A percentile compares a stretch with the other conserved stretches of the same genome.
Conservation (phyloP, 2,329 filamentous ascomycete species). For the Sporothrix schenckii region DNA sequence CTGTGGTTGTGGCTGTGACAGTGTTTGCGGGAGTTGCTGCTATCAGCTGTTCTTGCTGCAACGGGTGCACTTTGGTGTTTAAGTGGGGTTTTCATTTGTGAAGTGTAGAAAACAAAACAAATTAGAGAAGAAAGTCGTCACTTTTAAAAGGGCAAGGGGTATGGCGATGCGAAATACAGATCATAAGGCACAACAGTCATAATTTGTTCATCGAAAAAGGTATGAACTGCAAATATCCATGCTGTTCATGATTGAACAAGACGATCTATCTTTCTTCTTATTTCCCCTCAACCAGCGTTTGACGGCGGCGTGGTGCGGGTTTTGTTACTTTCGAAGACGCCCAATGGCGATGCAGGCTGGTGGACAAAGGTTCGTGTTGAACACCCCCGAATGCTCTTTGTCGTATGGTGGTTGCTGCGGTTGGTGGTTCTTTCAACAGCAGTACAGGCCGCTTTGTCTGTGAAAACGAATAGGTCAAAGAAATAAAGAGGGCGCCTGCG, state of each 20-base stretch:
- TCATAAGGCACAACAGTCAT: not conserved
- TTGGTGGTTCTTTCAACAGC: conserved; percentile 7
- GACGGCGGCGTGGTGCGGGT: not conserved
- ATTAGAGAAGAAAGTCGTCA: not conserved
- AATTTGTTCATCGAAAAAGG: conserved; percentile 4
- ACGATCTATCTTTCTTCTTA: not conserved
- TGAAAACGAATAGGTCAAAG: not conserved
- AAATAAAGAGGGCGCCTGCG: not conserved
- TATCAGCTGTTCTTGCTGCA: conserved; percentile 8
- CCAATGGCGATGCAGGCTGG: not conserved
- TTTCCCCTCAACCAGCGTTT: not conserved
- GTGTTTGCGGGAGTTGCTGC: not conserved
- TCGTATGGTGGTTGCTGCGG: not conserved
- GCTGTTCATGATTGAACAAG: conserved; percentile 21
- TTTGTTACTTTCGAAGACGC: not conserved
- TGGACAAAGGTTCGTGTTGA: conserved; percentile 9
- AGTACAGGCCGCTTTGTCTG: conserved; percentile 6
- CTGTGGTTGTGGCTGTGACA: conserved; percentile 6
- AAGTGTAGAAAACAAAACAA: not conserved
- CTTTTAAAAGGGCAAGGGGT: not conserved
- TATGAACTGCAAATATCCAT: not conserved
- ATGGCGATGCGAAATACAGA: not conserved
- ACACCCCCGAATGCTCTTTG: not conserved
- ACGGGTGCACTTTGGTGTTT: conserved; percentile 31
- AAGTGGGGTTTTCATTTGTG: conserved; percentile 32